Base-by-base conservation (phyloP, 2,329 filamentous ascomycete species). In the Paecilomyces dactylethromorphus region DNA sequence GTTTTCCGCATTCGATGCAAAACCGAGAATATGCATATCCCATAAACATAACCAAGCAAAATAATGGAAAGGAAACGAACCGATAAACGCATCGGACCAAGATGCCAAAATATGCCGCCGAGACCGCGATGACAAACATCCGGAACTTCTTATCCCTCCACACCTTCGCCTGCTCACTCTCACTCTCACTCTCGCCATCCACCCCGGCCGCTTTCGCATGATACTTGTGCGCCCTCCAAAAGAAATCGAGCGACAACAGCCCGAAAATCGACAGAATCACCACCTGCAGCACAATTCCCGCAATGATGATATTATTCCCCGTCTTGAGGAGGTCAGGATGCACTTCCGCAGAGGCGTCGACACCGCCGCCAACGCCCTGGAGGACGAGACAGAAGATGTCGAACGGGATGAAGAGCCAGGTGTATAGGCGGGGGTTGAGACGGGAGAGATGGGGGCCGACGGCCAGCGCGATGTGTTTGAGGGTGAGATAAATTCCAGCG, bases 401-500 rank as follows among this genome's bases (percentile, higher is more conserved):
- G 65, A 78, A 81, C 24, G 71, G 63, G 60, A 84, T 79, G 70
- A 84, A 85, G 64, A 83, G 76, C 61, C 77, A 76, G 5, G 82
- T 82, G 67, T 83, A 83, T 59, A 74, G 71, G 5, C 71, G 66
- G 15, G 77, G 74, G 33, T 66, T 71, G 62, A 79, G 71, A 52
- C 73, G 69, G n/a, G 76, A 78, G 56, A 74, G 69, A 22, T 71
- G 63, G 10, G 68, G 63, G 24, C 82, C 81, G 58, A 82, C 83
- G 53, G 77, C 74, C 39, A 79, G 67, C 58, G 82, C 78, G 63
- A 84, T 71, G 75, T 86, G 84, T 70, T 86, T 85, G 60, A 87
- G 80, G 3, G 82, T 86, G 26, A 88, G 80, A 74, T 87, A 88
- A 70, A 87, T 82, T 66, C 79, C 81, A 63, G 84, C 83, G 71